These are phyloP conservation scores for Carex arenaria DNA, from an alignment of 202 grass and related monocot species.

Conservation along the genomic window DNA sequence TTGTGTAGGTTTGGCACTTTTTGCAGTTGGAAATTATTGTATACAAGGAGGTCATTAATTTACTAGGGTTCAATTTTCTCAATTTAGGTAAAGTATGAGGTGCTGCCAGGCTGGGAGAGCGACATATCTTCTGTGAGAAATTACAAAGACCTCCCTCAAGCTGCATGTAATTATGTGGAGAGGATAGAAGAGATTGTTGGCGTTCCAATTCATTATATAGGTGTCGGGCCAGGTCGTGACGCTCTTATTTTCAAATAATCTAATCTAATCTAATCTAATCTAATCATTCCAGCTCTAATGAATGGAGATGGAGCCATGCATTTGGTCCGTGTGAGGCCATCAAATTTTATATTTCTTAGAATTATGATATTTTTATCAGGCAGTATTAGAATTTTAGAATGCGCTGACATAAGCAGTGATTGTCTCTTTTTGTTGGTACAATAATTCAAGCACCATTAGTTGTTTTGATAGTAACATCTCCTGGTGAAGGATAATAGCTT, in stretches of 20 bases:
- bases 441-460: not conserved
- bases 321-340: not conserved
- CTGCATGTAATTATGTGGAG: constrained; percentile 65
- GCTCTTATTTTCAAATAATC: constrained; percentile 84
- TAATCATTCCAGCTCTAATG: not conserved
- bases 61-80: constrained; percentile 11
- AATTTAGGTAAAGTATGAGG: constrained; percentile 82
- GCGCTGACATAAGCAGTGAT: not conserved
- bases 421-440: not conserved
- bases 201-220: constrained; percentile 83
- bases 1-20: not conserved
- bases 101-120: constrained; percentile 65
- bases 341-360: not conserved
- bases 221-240: constrained; percentile 77
- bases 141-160: constrained; percentile 62
- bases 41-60: not conserved
- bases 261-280: not conserved
- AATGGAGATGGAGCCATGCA: not conserved
- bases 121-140: constrained; percentile 68
- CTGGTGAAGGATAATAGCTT: not conserved
- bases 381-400: not conserved
- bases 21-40: not conserved
- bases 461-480: not conserved
- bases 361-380: not conserved
- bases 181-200: constrained; percentile 88